Evolutionary conservation across 176 grass and related monocot genomes (phyloP).

Genomic region (Thalia dealbata): DNA sequence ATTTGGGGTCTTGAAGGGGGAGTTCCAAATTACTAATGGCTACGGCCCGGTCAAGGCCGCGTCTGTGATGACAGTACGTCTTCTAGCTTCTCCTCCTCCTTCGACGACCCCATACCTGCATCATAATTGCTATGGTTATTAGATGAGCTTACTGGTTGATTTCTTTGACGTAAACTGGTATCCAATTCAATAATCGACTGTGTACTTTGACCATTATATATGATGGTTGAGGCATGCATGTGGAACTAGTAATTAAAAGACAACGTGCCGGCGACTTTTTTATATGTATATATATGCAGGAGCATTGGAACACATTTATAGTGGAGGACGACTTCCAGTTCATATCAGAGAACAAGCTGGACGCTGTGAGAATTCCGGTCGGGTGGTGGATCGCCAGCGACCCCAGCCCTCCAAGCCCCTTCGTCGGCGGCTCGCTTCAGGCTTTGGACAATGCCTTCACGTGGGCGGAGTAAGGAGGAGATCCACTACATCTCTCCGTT

Average conservation of each 20-base stretch:
- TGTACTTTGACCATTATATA: no score
- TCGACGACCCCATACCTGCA: no score
- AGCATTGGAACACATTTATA: slow-evolving; percentile 53
- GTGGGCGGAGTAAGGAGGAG: slow-evolving; percentile 49
- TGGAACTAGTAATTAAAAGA: no score
- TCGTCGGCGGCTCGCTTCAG: slow-evolving; percentile 43
- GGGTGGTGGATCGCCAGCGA: slow-evolving; percentile 69
- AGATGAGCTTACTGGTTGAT: no score
- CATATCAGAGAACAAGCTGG: slow-evolving; percentile 25
- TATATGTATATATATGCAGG: no score
- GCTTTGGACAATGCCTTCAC: slow-evolving; percentile 59
- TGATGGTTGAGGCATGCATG: no score
- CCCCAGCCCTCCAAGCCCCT: slow-evolving; percentile 37
- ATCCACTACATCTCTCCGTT: no score
- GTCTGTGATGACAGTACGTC: slow-evolving; percentile 30
- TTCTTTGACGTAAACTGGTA: no score
- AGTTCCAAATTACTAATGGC: slow-evolving; percentile 61
- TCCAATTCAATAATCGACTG: no score
- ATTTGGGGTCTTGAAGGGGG: slow-evolving; percentile 30
- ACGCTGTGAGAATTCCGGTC: slow-evolving; percentile 53
- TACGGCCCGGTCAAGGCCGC: slow-evolving; percentile 30
- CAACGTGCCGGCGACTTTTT: no score
- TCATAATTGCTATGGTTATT: no score
- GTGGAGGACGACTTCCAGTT: slow-evolving; percentile 46
- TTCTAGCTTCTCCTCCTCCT: no score